Percentiles rank a stretch among this genome's conserved stretches.
Evolutionary conservation across 2,329 filamentous ascomycete genomes (phyloP).

Genomic region (Xylaria sp.): DNA sequence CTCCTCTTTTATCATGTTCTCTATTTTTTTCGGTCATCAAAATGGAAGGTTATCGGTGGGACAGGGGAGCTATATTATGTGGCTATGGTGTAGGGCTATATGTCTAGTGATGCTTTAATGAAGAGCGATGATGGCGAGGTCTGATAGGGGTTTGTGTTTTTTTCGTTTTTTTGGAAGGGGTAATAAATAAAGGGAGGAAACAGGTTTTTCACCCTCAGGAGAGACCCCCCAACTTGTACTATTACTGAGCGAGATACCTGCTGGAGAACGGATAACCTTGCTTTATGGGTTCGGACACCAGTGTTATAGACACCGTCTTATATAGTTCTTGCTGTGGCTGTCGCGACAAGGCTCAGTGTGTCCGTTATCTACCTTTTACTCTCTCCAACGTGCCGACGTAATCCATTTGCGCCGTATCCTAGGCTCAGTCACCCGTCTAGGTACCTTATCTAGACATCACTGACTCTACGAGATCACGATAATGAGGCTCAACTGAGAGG

Average conservation of each 20-base stretch:
- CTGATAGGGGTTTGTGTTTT: neutral
- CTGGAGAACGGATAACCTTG: neutral
- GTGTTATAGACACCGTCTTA: neutral
- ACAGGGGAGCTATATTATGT: slow-evolving; percentile 12
- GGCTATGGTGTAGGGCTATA: slow-evolving; percentile 3
- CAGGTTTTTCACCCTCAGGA: neutral
- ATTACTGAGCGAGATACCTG: slow-evolving; percentile 13
- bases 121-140: slow-evolving; percentile 29
- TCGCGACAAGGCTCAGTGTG: neutral
- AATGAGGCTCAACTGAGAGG: no score
- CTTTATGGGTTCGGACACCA: neutral
- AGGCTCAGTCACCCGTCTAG: neutral
- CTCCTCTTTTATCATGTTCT: neutral
- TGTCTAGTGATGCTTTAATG: slow-evolving; percentile 22
- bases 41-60: slow-evolving; percentile 9
- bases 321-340: neutral
- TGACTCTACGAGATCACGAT: no score
- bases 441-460: neutral
- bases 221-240: slow-evolving; percentile 18
- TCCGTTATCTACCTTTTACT: neutral
- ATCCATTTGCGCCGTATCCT: neutral
- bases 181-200: slow-evolving; percentile 4
- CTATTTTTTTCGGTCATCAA: slow-evolving; percentile 11
- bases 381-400: neutral
- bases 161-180: neutral